Evolutionary conservation across 1,139 yeast species (phyloP).

Genomic region (Sugiyamaella pinicola): DNA sequence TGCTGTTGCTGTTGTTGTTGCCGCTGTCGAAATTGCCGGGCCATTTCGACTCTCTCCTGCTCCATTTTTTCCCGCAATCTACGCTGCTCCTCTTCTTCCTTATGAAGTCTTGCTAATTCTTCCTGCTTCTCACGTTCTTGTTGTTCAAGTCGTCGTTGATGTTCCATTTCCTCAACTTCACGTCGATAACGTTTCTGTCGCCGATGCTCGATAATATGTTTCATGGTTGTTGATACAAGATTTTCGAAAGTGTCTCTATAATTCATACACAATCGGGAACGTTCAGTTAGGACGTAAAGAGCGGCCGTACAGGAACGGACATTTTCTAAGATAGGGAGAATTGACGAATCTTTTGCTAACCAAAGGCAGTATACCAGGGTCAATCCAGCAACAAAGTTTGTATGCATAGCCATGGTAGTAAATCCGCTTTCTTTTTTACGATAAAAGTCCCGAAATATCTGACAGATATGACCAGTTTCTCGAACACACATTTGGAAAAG

Average conservation of each 20-base stretch:
- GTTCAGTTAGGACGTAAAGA: conserved; percentile 62
- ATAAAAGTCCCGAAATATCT: conserved; percentile 58
- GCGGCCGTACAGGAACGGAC: conserved; percentile 61
- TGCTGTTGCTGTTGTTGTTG: conserved; percentile 25
- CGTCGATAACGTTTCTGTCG: conserved; percentile 19
- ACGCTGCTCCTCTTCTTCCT: conserved; percentile 15
- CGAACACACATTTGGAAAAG: conserved; percentile 62
- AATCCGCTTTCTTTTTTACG: conserved; percentile 59
- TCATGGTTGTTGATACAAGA: conserved; percentile 56
- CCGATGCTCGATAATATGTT: conserved; percentile 38
- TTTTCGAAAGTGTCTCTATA: conserved; percentile 66
- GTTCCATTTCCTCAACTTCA: conserved; percentile 14
- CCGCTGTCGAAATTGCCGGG: conserved; percentile 4
- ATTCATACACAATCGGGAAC: conserved; percentile 57
- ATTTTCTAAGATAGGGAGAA: conserved; percentile 49
- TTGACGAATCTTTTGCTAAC: conserved; percentile 53
- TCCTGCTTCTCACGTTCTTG: conserved; percentile 15
- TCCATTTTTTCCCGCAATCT: conserved; percentile 7
- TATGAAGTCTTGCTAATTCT: conserved; percentile 12
- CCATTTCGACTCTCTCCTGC: conserved; percentile 10
- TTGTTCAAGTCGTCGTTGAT: conserved; percentile 16
- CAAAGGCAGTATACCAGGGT: conserved; percentile 62
- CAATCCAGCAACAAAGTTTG: conserved; percentile 64
- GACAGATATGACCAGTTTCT: conserved; percentile 65
- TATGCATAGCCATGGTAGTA: conserved; percentile 62